A percentile compares a stretch with the other conserved stretches of the same genome.
Evolutionary conservation across 2,329 filamentous ascomycete species (phyloP).

Genomic region (Colletotrichum graminicola): DNA sequence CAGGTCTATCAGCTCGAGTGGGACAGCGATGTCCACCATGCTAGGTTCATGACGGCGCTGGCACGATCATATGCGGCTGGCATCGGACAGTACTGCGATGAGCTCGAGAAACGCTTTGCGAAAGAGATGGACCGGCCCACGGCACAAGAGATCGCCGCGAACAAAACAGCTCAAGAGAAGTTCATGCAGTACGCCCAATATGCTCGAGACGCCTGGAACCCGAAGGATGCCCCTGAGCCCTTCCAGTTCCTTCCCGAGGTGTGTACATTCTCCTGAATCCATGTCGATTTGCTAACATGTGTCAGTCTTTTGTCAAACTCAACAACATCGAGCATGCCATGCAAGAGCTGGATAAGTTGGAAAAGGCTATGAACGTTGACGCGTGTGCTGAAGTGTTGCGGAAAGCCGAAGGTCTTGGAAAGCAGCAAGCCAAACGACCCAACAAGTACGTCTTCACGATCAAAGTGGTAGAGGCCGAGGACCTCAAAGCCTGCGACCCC

Average conservation of each 20-base stretch:
- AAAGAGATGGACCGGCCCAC: conserved; percentile 94
- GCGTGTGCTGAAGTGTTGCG: conserved; percentile 86
- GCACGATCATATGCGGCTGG: conserved; percentile 87
- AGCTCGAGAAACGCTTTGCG: conserved; percentile 85
- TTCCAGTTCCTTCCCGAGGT: conserved; percentile 97
- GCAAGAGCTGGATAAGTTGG: conserved; percentile 89
- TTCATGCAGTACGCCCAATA: conserved; percentile 93
- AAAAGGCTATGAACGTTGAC: conserved; percentile 91
- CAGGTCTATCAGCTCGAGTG: conserved; percentile 89
- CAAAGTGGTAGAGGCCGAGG: conserved; percentile 97
- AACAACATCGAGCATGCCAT: conserved; percentile 98
- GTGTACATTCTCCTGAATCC: conserved; percentile 48
- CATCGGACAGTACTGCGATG: conserved; percentile 90
- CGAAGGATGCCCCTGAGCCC: conserved; percentile 92
- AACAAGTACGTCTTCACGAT: conserved; percentile 98
- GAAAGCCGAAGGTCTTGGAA: conserved; percentile 77
- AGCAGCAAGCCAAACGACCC: conserved; percentile 72
- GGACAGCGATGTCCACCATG: conserved; percentile 93
- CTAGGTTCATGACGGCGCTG: conserved; percentile 95
- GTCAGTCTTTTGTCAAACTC: conserved; percentile 92
- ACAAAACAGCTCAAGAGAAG: conserved; percentile 88
- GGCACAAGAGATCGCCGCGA: conserved; percentile 84
- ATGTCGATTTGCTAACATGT: conserved; percentile 1
- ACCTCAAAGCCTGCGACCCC: conserved; percentile 97
- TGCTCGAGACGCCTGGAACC: conserved; percentile 92